A percentile compares a stretch with the other conserved stretches of the same genome.
Conservation (phyloP, 164 flowering plant species). For the grape (Vitis vinifera) region DNA sequence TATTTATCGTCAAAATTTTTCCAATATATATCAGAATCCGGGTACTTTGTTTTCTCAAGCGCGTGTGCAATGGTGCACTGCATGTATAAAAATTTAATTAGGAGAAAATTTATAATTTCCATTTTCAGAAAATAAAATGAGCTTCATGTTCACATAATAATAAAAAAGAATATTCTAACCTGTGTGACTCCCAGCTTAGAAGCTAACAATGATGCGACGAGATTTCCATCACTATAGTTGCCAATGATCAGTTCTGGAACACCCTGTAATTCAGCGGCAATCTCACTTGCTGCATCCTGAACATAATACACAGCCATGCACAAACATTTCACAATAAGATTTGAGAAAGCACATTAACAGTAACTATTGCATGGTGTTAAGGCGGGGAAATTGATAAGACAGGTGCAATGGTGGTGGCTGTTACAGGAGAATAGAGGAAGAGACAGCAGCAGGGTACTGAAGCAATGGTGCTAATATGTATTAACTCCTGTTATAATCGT, state of each 20-base stretch:
- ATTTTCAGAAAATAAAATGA: not conserved
- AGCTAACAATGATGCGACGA: conserved; percentile 86
- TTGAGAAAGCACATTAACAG: not conserved
- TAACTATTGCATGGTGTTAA: not conserved
- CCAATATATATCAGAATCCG: conserved; percentile 97
- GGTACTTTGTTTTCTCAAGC: conserved; percentile 96
- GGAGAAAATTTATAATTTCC: not conserved
- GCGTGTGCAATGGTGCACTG: conserved; percentile 98
- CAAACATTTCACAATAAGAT: not conserved
- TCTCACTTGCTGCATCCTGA: conserved; percentile 84
- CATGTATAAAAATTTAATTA: conserved; percentile 5
- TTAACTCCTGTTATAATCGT: too few species aligned
- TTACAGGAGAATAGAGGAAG: too few species aligned
- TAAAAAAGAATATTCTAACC: conserved; percentile 37
- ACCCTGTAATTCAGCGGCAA: conserved; percentile 81
- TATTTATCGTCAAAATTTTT: conserved; percentile 87
- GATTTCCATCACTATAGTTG: conserved; percentile 98
- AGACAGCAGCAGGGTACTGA: too few species aligned
- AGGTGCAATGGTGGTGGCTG: too few species aligned
- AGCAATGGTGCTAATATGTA: too few species aligned
- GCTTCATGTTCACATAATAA: not conserved
- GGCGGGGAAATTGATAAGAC: too few species aligned
- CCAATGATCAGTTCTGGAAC: conserved; percentile 92
- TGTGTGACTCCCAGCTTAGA: conserved; percentile 88
- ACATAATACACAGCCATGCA: conserved; percentile 5